A percentile compares a stretch with the other conserved stretches of the same genome.
Evolutionary conservation across 306 rosid species (phyloP).

Genomic region (Phaseolus lunatus): DNA sequence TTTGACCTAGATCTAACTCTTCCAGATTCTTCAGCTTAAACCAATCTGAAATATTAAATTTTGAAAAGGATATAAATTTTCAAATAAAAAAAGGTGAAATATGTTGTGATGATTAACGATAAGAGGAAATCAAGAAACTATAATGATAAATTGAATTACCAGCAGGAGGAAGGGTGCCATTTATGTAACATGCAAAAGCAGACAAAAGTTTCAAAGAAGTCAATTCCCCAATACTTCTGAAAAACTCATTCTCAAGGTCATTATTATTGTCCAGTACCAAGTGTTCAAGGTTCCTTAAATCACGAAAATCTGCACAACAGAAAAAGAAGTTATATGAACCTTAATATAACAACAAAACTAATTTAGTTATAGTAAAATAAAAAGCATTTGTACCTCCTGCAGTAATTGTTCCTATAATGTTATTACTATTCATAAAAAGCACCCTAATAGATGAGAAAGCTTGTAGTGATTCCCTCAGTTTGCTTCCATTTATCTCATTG

Average conservation of each 20-base stretch:
- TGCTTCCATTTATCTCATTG: slow-evolving; percentile 19
- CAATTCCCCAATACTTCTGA: slow-evolving; percentile 33
- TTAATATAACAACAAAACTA: neutral
- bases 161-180: slow-evolving; percentile 7
- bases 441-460: slow-evolving; percentile 25
- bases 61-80: neutral
- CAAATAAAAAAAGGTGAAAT: neutral
- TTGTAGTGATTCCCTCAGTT: neutral
- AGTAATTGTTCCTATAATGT: neutral
- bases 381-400: slow-evolving; percentile 11
- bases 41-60: slow-evolving; percentile 17
- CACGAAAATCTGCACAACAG: slow-evolving; percentile 9
- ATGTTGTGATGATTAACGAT: neutral
- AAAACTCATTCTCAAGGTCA: neutral
- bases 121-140: neutral
- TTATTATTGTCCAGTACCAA: neutral
- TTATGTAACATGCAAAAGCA: neutral
- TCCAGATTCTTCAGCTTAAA: slow-evolving; percentile 24
- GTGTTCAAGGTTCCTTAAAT: slow-evolving; percentile 19
- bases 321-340: neutral
- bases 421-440: neutral
- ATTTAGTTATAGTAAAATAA: neutral
- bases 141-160: slow-evolving; percentile 6
- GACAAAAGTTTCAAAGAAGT: slow-evolving; percentile 35
- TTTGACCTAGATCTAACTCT: slow-evolving; percentile 11